Evolutionary conservation across 2,329 filamentous ascomycete genomes (phyloP), one percentile per base, ranked within the genome.

Genomic region (Exophiala oligosperma): DNA sequence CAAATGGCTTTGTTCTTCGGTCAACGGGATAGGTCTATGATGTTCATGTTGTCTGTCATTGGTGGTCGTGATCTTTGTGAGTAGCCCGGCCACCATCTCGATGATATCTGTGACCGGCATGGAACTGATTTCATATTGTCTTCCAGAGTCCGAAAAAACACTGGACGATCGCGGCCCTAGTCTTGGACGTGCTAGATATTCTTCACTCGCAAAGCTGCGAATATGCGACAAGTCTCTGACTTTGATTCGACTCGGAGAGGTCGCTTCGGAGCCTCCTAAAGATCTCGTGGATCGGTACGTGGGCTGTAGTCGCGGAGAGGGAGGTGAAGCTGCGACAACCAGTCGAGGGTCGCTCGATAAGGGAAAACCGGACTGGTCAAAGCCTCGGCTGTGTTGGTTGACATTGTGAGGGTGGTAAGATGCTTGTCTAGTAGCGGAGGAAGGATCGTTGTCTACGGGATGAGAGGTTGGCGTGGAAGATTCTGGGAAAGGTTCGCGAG

Each of bases 51-150:
- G 92, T 52, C 88, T 79, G 72, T 99, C 94, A 71, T 99, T 99
- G 57, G 93, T 97, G 2, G 91, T 91, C 4, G 94, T 97, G 68
- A 99, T 99, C 74, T 97, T 97, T 56, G 93, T 96, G 62, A 99
- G 80, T 24, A 99, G 82, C 5, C 92, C 94, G 3, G 94, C 94
- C 3, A 99, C 94, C 94, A 99, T 97, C 74, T 97, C 93, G 71
- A 99, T 99, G 66, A 99, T 91, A 71, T 99, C 93, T 64, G 89
- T 86, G 55, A 97, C 95, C 52, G 94, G 94, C 93, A 99, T 97
- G 53, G 86, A 90, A 76, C 92, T 97, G 68, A 99, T 97, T 74
- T 97, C 94, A 72, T 96, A 99, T 71, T 87, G 84, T 55, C 82
- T 81, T 2, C 78, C 77, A 23, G 76, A 70, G 60, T 84, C 82